phyloP scores from a whole-genome alignment of 805 yeast genomes.

The Kregervanrija pseudodelftensis region DNA sequence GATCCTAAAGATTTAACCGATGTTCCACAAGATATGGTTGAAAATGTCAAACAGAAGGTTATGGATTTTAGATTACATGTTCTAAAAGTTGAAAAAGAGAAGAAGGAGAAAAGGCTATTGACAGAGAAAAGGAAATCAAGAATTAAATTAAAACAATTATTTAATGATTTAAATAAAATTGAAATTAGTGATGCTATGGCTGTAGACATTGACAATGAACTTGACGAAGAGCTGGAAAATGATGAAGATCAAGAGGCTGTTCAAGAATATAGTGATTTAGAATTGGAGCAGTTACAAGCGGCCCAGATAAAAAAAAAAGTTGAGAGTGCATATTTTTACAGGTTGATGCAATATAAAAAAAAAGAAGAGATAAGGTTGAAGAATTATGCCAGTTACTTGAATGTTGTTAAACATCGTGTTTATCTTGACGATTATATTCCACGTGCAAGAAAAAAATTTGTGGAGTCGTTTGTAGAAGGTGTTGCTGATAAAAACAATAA shows the following conservation, averaged over 20 bases:
- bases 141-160: conserved; percentile 38
- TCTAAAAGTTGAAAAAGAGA: conserved; percentile 42
- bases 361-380: conserved; percentile 25
- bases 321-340: conserved; percentile 11
- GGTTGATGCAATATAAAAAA: conserved; percentile 15
- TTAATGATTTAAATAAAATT: conserved; percentile 18
- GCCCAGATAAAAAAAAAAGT: conserved; percentile 15
- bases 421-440: conserved; percentile 17
- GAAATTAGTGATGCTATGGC: conserved; percentile 8
- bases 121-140: conserved; percentile 45
- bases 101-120: conserved; percentile 40
- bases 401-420: conserved; percentile 21
- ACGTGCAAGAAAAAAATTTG: conserved; percentile 17
- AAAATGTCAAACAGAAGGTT: conserved; percentile 45
- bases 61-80: conserved; percentile 51
- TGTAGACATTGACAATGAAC: conserved; percentile 19
- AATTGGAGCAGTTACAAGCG: neutral
- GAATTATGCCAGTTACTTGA: conserved; percentile 28
- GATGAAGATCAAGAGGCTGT: conserved; percentile 21
- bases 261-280: conserved; percentile 8
- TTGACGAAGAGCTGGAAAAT: conserved; percentile 25
- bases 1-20: conserved; percentile 52
- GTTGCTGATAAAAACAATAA: conserved; percentile 21
- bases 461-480: conserved; percentile 23
- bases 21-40: conserved; percentile 47